These are phyloP conservation scores for Pseudovirgaria hyperparasitica DNA, from an alignment of 2,329 filamentous ascomycete species.

Conservation along the genomic window DNA sequence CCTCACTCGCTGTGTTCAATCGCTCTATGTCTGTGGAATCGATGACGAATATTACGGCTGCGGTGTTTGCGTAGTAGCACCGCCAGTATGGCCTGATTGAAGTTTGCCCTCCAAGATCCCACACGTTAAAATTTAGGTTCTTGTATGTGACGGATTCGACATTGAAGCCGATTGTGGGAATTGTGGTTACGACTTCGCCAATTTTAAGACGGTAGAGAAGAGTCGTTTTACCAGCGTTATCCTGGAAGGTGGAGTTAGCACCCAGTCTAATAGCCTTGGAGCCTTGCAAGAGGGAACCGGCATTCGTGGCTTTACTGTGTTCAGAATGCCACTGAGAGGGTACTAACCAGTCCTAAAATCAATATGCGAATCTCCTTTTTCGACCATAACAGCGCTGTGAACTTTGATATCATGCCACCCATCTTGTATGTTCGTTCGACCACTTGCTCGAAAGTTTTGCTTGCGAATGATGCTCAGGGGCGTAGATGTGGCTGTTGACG, in stretches of 20 bases:
- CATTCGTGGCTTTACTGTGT: too few relatives aligned
- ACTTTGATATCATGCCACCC: constrained; percentile 43
- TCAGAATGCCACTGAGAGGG: neutral
- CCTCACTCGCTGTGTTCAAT: constrained; percentile 81
- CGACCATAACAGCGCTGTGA: constrained; percentile 65
- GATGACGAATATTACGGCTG: constrained; percentile 96
- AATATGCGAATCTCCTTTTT: constrained; percentile 98
- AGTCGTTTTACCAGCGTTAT: constrained; percentile 97
- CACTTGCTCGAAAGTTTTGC: too few relatives aligned
- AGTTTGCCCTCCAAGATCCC: constrained; percentile 97
- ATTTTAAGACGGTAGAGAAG: constrained; percentile 96
- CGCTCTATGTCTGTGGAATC: constrained; percentile 97
- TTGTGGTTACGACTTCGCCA: constrained; percentile 96
- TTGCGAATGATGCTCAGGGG: too few relatives aligned
- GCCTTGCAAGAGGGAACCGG: too few relatives aligned
- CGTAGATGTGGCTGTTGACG: too few relatives aligned
- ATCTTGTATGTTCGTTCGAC: too few relatives aligned
- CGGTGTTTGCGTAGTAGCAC: constrained; percentile 98
- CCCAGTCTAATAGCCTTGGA: too few relatives aligned
- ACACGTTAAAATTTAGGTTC: constrained; percentile 97
- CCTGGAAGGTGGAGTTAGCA: constrained; percentile 41
- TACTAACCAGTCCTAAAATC: constrained; percentile 75
- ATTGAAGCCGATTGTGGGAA: constrained; percentile 98
- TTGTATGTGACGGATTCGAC: constrained; percentile 98
- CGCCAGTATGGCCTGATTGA: constrained; percentile 97